phyloP scores from a whole-genome alignment of 495 filamentous ascomycete genomes.

The Neurospora africana region DNA sequence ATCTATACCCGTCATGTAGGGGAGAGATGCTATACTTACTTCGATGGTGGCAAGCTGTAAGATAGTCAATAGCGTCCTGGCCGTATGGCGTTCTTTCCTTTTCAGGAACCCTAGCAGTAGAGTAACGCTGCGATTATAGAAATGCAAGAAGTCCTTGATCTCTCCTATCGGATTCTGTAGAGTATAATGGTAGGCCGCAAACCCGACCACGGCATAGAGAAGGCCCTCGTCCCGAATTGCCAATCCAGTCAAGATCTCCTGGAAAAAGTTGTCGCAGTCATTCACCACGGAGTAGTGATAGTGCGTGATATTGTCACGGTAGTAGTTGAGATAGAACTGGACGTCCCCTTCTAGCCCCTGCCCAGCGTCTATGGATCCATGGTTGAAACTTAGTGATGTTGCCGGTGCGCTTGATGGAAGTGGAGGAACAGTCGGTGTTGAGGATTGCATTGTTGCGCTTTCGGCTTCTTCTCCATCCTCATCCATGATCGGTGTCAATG shows the following conservation, averaged over 20 bases:
- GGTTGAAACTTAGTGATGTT: constrained; percentile 17
- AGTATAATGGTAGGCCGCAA: constrained; percentile 78
- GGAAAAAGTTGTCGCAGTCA: constrained; percentile 60
- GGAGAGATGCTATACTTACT: constrained; percentile 39
- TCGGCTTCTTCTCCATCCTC: constrained; percentile 48
- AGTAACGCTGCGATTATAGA: constrained; percentile 79
- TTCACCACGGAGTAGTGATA: constrained; percentile 72
- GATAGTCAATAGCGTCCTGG: constrained; percentile 78
- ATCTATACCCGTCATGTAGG: neutral
- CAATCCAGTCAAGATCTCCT: constrained; percentile 54
- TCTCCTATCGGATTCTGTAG: constrained; percentile 55
- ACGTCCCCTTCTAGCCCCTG: neutral
- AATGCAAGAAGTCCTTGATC: constrained; percentile 73
- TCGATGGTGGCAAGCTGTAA: constrained; percentile 89
- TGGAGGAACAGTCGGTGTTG: constrained; percentile 26
- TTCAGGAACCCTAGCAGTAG: constrained; percentile 62
- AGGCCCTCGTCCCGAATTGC: constrained; percentile 74
- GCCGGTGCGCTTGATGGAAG: constrained; percentile 35
- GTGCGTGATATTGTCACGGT: constrained; percentile 59
- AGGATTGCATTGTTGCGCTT: constrained; percentile 24
- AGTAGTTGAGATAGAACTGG: constrained; percentile 70
- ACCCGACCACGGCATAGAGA: constrained; percentile 81
- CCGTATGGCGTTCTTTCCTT: constrained; percentile 54
- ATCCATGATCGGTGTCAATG: constrained; percentile 54
- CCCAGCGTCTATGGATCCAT: neutral